Evolutionary conservation across 108 stramenopile genomes (phyloP).

Genomic region (Schizochytrium sp.): DNA sequence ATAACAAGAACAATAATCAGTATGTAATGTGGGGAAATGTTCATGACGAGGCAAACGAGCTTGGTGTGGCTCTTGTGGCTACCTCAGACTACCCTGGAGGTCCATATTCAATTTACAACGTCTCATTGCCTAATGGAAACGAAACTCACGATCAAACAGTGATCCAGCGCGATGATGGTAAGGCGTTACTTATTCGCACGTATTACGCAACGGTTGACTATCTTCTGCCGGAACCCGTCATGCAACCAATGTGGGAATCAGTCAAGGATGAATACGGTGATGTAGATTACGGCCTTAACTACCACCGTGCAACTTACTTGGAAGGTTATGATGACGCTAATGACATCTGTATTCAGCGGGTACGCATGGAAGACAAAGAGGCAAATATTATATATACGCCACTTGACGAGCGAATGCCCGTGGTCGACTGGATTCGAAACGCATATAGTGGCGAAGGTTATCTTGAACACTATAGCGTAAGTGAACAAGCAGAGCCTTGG

Average conservation of each 20-base stretch:
- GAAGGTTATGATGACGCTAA: constrained; percentile 86
- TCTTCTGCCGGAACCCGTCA: constrained; percentile 81
- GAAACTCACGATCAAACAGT: constrained; percentile 86
- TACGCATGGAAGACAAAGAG: constrained; percentile 82
- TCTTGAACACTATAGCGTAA: constrained; percentile 15
- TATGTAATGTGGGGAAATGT: constrained; percentile 89
- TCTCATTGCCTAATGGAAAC: constrained; percentile 88
- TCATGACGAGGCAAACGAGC: constrained; percentile 73
- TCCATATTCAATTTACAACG: constrained; percentile 81
- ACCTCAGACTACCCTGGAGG: constrained; percentile 80
- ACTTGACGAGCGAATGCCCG: constrained; percentile 38
- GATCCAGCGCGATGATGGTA: constrained; percentile 76
- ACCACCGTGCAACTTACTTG: constrained; percentile 84
- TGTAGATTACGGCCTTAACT: constrained; percentile 83
- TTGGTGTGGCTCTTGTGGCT: constrained; percentile 84
- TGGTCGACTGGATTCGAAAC: constrained; percentile 44
- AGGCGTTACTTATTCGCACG: constrained; percentile 75
- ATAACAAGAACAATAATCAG: constrained; percentile 72
- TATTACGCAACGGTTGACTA: constrained; percentile 85
- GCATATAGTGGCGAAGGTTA: constrained; percentile 18
- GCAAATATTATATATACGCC: constrained; percentile 74
- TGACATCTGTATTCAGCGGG: constrained; percentile 87
- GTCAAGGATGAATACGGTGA: constrained; percentile 79
- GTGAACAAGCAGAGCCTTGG: constrained; percentile 1
- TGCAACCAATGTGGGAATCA: constrained; percentile 90